phyloP scores from a whole-genome alignment of 805 yeast species.

The Grigorovia humatica region DNA sequence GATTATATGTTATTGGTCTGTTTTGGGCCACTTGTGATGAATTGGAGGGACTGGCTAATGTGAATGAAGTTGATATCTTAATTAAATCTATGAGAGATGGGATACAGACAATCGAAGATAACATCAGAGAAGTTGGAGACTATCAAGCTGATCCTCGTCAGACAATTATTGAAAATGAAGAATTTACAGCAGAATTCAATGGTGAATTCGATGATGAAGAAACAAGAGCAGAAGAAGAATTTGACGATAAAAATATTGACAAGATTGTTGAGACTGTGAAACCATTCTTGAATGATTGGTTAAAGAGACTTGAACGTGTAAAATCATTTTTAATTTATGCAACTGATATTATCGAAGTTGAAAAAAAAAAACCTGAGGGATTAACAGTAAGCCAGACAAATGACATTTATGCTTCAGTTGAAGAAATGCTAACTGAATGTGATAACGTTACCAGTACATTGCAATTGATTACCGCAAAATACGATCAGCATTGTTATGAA shows the following conservation, averaged over 20 bases:
- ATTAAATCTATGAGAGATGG: conserved; percentile 32
- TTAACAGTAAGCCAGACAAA: conserved; percentile 38
- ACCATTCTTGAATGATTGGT: conserved; percentile 39
- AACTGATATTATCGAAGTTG: conserved; percentile 47
- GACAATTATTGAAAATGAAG: conserved; percentile 28
- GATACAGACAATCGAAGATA: conserved; percentile 44
- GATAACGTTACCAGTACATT: conserved; percentile 53
- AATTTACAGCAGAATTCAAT: conserved; percentile 11
- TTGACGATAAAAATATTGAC: conserved; percentile 25
- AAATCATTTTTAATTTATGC: conserved; percentile 45
- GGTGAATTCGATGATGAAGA: conserved; percentile 22
- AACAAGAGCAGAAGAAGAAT: conserved; percentile 12
- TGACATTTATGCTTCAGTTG: conserved; percentile 35
- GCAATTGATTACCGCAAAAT: conserved; percentile 31
- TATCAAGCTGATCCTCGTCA: conserved; percentile 55
- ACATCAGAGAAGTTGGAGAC: conserved; percentile 53
- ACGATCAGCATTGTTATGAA: conserved; percentile 29
- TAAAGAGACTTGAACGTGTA: conserved; percentile 35
- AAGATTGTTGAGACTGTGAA: conserved; percentile 10
- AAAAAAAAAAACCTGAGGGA: conserved; percentile 5
- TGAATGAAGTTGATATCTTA: conserved; percentile 47
- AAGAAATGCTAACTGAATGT: conserved; percentile 33
- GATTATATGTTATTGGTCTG: conserved; percentile 53
- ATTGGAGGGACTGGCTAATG: conserved; percentile 32
- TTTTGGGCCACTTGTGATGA: conserved; percentile 62